Evolutionary conservation across 2,329 filamentous ascomycete species (phyloP).

Genomic region (Penicillium sp.): DNA sequence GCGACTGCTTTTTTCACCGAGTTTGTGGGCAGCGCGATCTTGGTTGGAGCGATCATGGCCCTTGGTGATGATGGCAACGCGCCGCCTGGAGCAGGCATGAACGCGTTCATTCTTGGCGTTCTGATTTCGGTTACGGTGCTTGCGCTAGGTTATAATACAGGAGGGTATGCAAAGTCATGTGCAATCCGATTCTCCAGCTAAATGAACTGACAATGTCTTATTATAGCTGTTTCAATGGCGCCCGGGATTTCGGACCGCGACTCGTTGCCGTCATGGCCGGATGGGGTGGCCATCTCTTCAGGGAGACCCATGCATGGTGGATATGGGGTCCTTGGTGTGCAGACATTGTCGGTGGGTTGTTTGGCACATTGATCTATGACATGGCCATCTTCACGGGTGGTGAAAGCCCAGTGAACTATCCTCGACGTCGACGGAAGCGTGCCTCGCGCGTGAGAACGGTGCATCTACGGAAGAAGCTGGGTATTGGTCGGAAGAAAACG

Average conservation of each 20-base stretch:
- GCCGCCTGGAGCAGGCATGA: slow-evolving; percentile 43
- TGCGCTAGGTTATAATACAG: slow-evolving; percentile 35
- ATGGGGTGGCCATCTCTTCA: slow-evolving; percentile 28
- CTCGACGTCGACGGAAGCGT: slow-evolving; percentile 37
- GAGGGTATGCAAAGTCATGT: slow-evolving; percentile 20
- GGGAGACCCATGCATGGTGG: slow-evolving; percentile 31
- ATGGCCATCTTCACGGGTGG: slow-evolving; percentile 37
- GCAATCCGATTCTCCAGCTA: neutral
- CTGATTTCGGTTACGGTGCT: slow-evolving; percentile 15
- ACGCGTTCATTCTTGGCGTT: slow-evolving; percentile 27
- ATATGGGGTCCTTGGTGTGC: slow-evolving; percentile 35
- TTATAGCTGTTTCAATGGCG: slow-evolving; percentile 31
- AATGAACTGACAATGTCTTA: neutral
- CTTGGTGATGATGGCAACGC: slow-evolving; percentile 43
- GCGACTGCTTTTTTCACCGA: slow-evolving; percentile 35
- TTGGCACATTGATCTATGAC: slow-evolving; percentile 34
- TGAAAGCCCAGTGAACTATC: slow-evolving; percentile 40
- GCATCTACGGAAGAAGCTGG: slow-evolving; percentile 18
- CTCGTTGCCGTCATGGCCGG: slow-evolving; percentile 32
- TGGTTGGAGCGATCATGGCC: slow-evolving; percentile 31
- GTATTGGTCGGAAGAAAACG: slow-evolving; percentile 9
- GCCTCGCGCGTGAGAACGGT: slow-evolving; percentile 30
- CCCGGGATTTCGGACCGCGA: slow-evolving; percentile 34
- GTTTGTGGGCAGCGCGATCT: slow-evolving; percentile 32
- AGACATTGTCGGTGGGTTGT: slow-evolving; percentile 30